Evolutionary conservation across 176 grass and related monocot species (phyloP).

Genomic region (Avena insularis): DNA sequence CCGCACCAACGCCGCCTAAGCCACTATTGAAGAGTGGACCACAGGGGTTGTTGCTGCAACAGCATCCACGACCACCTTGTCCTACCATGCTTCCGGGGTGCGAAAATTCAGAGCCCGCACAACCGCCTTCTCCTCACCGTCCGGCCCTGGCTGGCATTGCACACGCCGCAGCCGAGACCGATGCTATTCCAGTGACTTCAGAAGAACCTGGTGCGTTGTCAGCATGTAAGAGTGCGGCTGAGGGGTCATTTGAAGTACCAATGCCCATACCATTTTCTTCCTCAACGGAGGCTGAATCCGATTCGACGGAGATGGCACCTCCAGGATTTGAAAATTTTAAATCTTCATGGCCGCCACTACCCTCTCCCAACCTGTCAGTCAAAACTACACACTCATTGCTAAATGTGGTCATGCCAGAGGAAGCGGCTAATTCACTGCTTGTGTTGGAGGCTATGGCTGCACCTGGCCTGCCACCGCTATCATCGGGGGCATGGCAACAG

Average conservation of each 20-base stretch:
- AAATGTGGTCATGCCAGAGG: neutral
- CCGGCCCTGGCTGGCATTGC: neutral
- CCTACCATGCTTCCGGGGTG: neutral
- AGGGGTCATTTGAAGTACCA: slow-evolving; percentile 19
- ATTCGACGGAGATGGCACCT: slow-evolving; percentile 46
- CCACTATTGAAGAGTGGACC: slow-evolving; percentile 19
- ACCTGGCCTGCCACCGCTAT: neutral
- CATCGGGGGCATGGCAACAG: neutral
- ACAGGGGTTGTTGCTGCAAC: slow-evolving; percentile 30
- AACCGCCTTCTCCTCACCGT: slow-evolving; percentile 1
- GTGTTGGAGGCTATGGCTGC: slow-evolving; percentile 8
- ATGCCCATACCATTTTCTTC: neutral
- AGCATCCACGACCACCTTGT: slow-evolving; percentile 3
- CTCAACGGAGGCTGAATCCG: slow-evolving; percentile 8
- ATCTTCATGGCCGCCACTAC: slow-evolving; percentile 36
- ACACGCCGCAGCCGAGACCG: neutral
- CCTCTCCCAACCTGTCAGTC: neutral
- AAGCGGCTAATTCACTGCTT: neutral
- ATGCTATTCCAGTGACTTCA: neutral
- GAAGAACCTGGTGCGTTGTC: neutral
- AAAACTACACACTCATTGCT: slow-evolving; percentile 29
- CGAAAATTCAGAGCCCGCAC: slow-evolving; percentile 27
- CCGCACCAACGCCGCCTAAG: neutral
- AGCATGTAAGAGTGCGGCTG: neutral
- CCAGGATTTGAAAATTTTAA: slow-evolving; percentile 48